Conservation (phyloP, 345 rosid genomes). For the Camelina hispida region DNA sequence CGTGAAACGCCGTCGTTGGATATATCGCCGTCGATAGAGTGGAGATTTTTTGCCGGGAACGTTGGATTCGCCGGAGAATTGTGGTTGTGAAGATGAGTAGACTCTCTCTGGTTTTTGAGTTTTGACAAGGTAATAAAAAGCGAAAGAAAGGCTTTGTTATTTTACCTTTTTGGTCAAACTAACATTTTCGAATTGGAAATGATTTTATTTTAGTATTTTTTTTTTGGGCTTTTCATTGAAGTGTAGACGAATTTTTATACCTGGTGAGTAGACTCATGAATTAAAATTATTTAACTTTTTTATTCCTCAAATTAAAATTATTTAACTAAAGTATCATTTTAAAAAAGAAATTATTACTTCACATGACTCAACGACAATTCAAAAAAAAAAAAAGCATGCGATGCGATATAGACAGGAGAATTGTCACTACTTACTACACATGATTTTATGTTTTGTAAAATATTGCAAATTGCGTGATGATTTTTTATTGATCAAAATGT, state of each 20-base stretch:
- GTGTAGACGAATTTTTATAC: too few relatives aligned
- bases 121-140: conserved; percentile 24
- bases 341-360: not conserved
- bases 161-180: conserved; percentile 31
- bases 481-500: not conserved
- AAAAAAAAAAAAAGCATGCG: not conserved
- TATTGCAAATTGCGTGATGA: not conserved
- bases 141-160: not conserved
- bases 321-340: not conserved
- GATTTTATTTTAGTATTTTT: not conserved
- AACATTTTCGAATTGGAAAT: conserved; percentile 22
- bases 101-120: not conserved
- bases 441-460: not conserved
- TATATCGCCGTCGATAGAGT: conserved; percentile 13
- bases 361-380: not conserved
- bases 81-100: not conserved
- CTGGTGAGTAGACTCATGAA: not conserved
- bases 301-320: not conserved
- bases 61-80: conserved; percentile 38
- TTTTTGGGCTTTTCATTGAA: too few relatives aligned
- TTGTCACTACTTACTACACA: not conserved
- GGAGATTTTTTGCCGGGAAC: conserved; percentile 3
- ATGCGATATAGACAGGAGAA: not conserved
- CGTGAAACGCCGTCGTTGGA: not conserved
- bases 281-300: not conserved